Evolutionary conservation across 1,284 basidiomycete species (phyloP), one percentile per base, ranked within the genome.

Genomic region (Flammula alnicola): DNA sequence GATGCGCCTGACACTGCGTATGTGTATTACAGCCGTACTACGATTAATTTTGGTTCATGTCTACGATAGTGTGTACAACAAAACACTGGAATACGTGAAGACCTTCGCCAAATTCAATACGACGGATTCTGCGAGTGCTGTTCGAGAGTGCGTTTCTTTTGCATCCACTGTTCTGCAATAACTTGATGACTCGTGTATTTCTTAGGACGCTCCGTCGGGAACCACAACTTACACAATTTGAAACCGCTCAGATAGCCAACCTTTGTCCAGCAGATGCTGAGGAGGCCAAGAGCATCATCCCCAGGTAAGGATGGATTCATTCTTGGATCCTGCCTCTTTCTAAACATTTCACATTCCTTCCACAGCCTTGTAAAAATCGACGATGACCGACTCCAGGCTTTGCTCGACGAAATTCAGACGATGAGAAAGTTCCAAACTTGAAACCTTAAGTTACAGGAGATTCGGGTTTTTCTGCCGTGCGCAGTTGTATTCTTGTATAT

Each of bases 241-340:
- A 97, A 73, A 91, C 91, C 16, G 93, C 93, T 1, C 93, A 96
- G 63, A 88, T 97, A 37, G 93, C 92, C 17, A 95, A 95, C 62
- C 69, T 97, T 47, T 93, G 91, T 63, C 92, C 94, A 11, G 90
- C 86, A 32, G 85, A 88, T 55, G 82, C 91, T 3, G 94, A 96
- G 57, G 94, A 96, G 67, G 89, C 94, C 12, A 95, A 94, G 73
- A 93, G 91, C 60, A 79, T 95, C 46, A 79, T 97, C 44, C 93
- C 94, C 4, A 95, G 93, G 91, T 86, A 49, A 37, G 72, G 19
- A 19, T n/a, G 4, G n/a, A 5, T 16, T 25, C 4, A 45, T 44
- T 22, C 16, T 25, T 35, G 5, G 14, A 9, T 42, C 17, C 19
- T 9, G 6, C 16, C 12, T 29, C 23, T 27, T 10, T 43, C 45